Percentiles rank a stretch among this genome's conserved stretches.
These are phyloP conservation scores for Selaginella tamariscina DNA, from an alignment of 75 land plant genomes.

Conservation along the genomic window DNA sequence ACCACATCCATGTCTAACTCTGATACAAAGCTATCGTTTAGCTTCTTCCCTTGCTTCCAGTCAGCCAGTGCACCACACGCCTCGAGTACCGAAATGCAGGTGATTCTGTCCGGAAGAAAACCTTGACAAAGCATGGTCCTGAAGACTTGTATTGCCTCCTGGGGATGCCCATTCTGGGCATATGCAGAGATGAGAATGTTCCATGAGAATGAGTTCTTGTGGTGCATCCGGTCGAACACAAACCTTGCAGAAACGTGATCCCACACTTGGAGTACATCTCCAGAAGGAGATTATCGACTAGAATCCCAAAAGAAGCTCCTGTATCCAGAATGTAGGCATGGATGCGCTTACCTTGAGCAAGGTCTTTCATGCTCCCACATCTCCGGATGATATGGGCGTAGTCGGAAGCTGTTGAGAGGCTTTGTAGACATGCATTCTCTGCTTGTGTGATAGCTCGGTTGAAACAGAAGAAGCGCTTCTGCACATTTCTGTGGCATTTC, in stretches of 20 bases:
- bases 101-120: slow-evolving; percentile 25
- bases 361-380: not conserved
- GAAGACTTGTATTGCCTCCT: slow-evolving; percentile 25
- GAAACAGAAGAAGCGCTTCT: not conserved
- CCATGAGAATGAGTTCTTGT: slow-evolving; percentile 34
- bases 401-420: not conserved
- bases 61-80: slow-evolving; percentile 32
- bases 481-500: not conserved
- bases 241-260: slow-evolving; percentile 21
- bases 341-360: not conserved
- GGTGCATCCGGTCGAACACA: slow-evolving; percentile 37
- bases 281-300: slow-evolving; percentile 13
- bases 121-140: slow-evolving; percentile 25
- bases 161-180: slow-evolving; percentile 9
- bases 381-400: no score
- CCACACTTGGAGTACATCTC: slow-evolving; percentile 32
- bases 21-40: slow-evolving; percentile 19
- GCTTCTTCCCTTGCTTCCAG: slow-evolving; percentile 14
- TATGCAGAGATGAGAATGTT: slow-evolving; percentile 34
- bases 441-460: not conserved
- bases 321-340: not conserved
- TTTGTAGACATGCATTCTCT: not conserved
- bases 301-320: slow-evolving; percentile 19
- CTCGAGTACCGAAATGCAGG: slow-evolving; percentile 33
- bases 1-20: not conserved